Evolutionary conservation across 2,329 filamentous ascomycete genomes (phyloP), one percentile per base, ranked within the genome.

Genomic region (Rhinocladiella mackenziei): DNA sequence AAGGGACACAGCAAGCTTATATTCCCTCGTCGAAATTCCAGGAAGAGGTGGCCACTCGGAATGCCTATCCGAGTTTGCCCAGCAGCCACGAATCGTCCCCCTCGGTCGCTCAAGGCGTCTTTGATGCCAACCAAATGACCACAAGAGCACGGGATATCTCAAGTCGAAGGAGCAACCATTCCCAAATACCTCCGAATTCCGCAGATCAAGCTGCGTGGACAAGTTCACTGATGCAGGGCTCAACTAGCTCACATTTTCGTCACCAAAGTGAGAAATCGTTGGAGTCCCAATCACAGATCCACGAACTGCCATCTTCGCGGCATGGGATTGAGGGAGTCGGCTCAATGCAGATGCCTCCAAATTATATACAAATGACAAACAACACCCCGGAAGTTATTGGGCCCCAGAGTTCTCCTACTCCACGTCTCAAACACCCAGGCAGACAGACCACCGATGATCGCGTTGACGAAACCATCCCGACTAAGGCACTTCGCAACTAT

Each of bases 1-100:
- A 49, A 30, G 44, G 50, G n/a, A 37, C 47, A n/a, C 45, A 45
- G 11, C 18, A 19, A n/a, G 35, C 23, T 6, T 51, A 50, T 23
- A 29, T 44, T 15, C 36, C 51, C 20, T 29, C 41, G 10, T 53
- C 55, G 3, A 55, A 49, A 32, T 55, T 43, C 36, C 51, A 55
- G 37, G 55, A 57, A 46, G 53, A 57, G 9, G 55, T 57, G 13
- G 55, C 55, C 6, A 20, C 39, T 5, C 45, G 55, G 23, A 57
- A 57, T 44, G 54, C 52, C 19, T 42, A 39, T 29, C 54, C 50
- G 5, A 45, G 29, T 22, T 29, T 49, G 14, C 39, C 42, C 5
- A 37, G 11, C 17, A 31, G 34, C 14, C 8, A 15, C 22, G 31
- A 41, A 7, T 17, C 20, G n/a, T 41, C 50, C 10, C 29, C 35